A percentile compares a stretch with the other conserved stretches of the same genome.
These are phyloP conservation scores for Phialophora chinensis DNA, from an alignment of 2,329 filamentous ascomycete genomes.

Conservation along the genomic window DNA sequence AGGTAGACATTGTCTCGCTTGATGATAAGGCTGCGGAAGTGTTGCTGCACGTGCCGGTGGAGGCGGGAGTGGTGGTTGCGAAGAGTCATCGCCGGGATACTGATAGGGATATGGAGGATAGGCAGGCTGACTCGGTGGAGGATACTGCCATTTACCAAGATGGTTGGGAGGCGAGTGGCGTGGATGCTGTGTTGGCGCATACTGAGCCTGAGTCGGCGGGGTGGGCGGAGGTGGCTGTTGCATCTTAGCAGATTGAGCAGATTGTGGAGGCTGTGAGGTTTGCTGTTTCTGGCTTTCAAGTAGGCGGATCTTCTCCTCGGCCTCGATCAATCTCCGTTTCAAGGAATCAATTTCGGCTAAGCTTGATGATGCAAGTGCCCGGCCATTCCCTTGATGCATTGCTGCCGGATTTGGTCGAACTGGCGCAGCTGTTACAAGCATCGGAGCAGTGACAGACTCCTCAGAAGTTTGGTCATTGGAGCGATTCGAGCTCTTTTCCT, in stretches of 20 bases:
- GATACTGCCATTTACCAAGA: not conserved
- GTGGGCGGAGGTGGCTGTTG: not conserved
- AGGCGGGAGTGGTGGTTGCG: not conserved
- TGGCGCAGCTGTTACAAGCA: not conserved
- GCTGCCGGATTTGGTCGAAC: not conserved
- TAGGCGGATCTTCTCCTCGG: not conserved
- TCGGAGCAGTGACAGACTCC: not conserved
- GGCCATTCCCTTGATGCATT: not conserved
- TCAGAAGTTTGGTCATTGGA: not conserved
- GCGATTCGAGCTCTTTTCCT: not conserved
- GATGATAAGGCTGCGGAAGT: slow-evolving; percentile 4
- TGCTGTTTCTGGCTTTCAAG: not conserved
- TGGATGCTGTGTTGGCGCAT: not conserved
- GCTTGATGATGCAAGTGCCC: not conserved
- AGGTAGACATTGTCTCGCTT: not conserved
- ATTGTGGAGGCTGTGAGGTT: not conserved
- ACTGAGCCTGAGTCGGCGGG: not conserved
- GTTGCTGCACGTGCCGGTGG: slow-evolving; percentile 5
- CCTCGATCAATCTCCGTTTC: slow-evolving; percentile 3
- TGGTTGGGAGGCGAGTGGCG: not conserved
- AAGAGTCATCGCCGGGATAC: not conserved
- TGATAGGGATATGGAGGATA: slow-evolving; percentile 2
- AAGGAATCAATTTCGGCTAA: not conserved
- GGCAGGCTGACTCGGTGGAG: not conserved
- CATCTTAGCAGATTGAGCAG: not conserved